Base-by-base conservation (phyloP, 2,329 filamentous ascomycete species). In the Sclerotinia spermophila region DNA sequence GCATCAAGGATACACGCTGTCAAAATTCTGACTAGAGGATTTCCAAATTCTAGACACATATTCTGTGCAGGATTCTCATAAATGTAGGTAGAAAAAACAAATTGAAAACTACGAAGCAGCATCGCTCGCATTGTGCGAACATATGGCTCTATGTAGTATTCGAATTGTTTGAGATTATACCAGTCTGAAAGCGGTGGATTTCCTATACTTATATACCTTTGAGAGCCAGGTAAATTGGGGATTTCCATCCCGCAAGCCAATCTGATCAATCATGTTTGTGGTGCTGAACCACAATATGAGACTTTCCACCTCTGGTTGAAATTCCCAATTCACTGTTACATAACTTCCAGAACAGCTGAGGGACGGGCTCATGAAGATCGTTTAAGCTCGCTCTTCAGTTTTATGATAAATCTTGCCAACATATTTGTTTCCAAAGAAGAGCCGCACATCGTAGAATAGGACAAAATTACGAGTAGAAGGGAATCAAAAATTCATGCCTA, bases 81-180 rank as follows among this genome's bases (percentile, higher is more conserved):
- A 11, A 51, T 17, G 5, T 44, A 6, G 13, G 17, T 7, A 15
- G 5, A 51, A n/a, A 15, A 13, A 2, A 11, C 6, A n/a, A 17
- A 7, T 13, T 15, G n/a, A n/a, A n/a, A n/a, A n/a, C n/a, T 1
- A 27, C 13, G 11, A 51, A 4, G 48, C n/a, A 3, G 24, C 13
- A 7, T 17, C 5, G 48, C 5, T 51, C 17, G n/a, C 0, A 15
- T 27, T 27, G 7, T 27, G 48, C 15, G n/a, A 27, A 27, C 4
- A 15, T 13, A 17, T 51, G 24, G 0, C 3, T 13, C 0, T 5
- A n/a, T 0, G 24, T 51, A 27, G 1, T 13, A 1, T 3, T 51
- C 24, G 2, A 51, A 0, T 27, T 27, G 40, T 27, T 27, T 27
- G 5, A 5, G 4, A 13, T 3, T 27, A 13, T 27, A 51, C 2